Evolutionary conservation across 805 yeast genomes (phyloP), one percentile per base, ranked within the genome.

Genomic region (Spathaspora hagerdaliae): DNA sequence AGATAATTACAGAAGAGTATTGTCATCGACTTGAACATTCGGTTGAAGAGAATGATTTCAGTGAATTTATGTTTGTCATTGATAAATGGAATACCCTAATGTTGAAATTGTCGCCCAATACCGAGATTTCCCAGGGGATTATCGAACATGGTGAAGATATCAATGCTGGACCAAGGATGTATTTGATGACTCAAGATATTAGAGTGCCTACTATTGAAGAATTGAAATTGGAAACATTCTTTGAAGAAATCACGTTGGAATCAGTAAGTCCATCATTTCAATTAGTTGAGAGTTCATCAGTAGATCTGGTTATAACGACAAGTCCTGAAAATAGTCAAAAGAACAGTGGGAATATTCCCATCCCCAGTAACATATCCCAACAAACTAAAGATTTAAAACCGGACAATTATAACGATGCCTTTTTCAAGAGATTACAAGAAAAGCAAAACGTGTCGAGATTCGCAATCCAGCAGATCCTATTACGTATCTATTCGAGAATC

Each of bases 401-500:
- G 0, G 49, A 47, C 0, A 51, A 50, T 14, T 66, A 58, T 42
- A 44, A 43, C 1, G 12, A 31, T 2, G 50, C 51, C 7, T 66
- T 67, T 43, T 59, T 56, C 40, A 33, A 45, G 7, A 43, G 56
- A 37, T 45, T 67, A 6, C 48, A 47, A 35, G 39, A 51, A 11
- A 64, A 58, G 49, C 47, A 45, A 1, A 45, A 50, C 5, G 42
- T 66, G 10, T 66, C 72, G 3, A 54, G 73, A 38, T 67, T 54
- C 40, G 67, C 80, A 26, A 59, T 83, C 42, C 91, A 86, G 55
- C 94, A 85, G 56, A 50, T 91, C 5, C 65, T 90, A 42, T 78
- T 84, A 46, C 83, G 86, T 53, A 78, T 85, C 3, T 91, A 91
- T 61, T 67, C 85, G 0, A 73, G 97, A 54, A 75, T 86, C 1